Evolutionary conservation across 176 grass and related monocot genomes (phyloP).

Genomic region (Oryza nivara): DNA sequence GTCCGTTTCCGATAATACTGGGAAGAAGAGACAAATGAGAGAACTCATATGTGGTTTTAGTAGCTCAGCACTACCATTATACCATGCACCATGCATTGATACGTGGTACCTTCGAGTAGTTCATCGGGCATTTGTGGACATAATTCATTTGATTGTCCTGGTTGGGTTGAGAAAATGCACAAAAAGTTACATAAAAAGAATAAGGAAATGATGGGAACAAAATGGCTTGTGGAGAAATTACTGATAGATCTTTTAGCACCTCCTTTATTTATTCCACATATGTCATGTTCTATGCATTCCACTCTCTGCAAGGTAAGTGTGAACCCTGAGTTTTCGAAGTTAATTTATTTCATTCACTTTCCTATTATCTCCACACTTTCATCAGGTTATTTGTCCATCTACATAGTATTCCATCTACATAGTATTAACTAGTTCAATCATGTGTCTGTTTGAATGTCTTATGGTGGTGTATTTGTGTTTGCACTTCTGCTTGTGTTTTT

Average conservation of each 20-base stretch:
- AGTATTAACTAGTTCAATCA: not conserved
- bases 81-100: constrained; percentile 10
- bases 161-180: not conserved
- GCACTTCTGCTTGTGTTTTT: constrained; percentile 7
- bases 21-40: not conserved
- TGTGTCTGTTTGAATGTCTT: not conserved
- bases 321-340: not conserved
- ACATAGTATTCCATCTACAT: not conserved
- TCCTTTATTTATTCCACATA: not conserved
- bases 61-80: constrained; percentile 5
- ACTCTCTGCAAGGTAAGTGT: not conserved
- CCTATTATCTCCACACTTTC: constrained; percentile 4
- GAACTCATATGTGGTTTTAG: not conserved
- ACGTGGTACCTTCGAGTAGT: not conserved
- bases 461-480: not conserved
- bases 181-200: not conserved
- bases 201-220: not conserved
- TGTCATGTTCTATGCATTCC: not conserved
- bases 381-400: not conserved
- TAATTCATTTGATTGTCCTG: not conserved
- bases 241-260: not conserved
- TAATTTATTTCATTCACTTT: not conserved
- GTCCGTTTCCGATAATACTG: not conserved
- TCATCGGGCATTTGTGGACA: not conserved
- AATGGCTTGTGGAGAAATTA: not conserved